Conservation (phyloP, 1,139 yeast species). For the Sugiyamaella japonica region DNA sequence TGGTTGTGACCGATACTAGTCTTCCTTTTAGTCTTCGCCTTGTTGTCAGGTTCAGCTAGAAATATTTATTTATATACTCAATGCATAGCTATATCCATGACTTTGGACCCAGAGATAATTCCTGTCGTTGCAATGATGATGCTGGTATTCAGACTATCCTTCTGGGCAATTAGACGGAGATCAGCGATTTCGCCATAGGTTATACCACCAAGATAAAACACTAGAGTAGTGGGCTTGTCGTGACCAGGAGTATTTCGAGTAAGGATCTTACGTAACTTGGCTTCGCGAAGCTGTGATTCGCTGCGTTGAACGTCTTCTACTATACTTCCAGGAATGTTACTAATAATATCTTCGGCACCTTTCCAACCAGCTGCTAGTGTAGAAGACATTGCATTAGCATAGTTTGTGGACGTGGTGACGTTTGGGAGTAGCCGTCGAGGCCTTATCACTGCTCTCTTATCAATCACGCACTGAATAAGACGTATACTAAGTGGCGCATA, state of each 20-base stretch:
- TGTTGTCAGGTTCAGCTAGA: constrained; percentile 26
- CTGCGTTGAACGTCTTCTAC: constrained; percentile 40
- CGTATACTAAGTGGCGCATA: constrained; percentile 49
- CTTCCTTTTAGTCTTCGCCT: constrained; percentile 49
- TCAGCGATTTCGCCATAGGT: constrained; percentile 76
- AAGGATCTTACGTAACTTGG: constrained; percentile 40
- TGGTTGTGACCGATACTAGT: constrained; percentile 57
- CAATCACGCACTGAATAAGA: constrained; percentile 43
- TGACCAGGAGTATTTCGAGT: constrained; percentile 35
- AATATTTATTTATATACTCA: background rate
- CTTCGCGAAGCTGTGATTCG: constrained; percentile 36
- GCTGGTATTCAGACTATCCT: constrained; percentile 35
- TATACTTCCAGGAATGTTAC: constrained; percentile 40
- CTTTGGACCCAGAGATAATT: constrained; percentile 50
- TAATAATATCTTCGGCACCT: constrained; percentile 40
- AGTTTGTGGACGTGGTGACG: constrained; percentile 13
- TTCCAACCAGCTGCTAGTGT: constrained; percentile 34
- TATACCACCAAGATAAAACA: constrained; percentile 73
- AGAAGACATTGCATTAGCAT: constrained; percentile 14
- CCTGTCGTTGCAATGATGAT: constrained; percentile 58
- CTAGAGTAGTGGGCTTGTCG: constrained; percentile 43
- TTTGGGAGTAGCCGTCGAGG: constrained; percentile 17
- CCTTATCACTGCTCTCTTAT: constrained; percentile 30
- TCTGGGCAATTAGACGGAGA: constrained; percentile 54
- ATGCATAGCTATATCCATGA: constrained; percentile 34